Conservation (phyloP, 2,329 filamentous ascomycete species). For the Chaetomiaceae sp. region DNA sequence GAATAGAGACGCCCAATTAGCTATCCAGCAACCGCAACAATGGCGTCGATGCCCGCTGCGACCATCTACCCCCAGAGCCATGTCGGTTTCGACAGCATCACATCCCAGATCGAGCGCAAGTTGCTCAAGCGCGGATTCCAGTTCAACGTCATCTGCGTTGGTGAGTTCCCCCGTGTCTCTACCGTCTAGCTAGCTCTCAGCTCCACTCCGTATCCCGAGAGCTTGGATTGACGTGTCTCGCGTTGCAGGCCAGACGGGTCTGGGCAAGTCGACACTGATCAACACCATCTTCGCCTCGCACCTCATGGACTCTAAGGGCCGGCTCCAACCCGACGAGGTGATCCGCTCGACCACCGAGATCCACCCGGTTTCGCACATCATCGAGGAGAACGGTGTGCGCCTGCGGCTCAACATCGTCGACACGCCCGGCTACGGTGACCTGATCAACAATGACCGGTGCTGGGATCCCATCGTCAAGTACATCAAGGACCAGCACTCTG, state of each 20-base stretch:
- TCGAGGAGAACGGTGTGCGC: slow-evolving; percentile 98
- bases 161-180: slow-evolving; percentile 53
- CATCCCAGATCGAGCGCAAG: slow-evolving; percentile 98
- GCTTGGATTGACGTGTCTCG: slow-evolving; percentile 32
- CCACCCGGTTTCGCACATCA: slow-evolving; percentile 95
- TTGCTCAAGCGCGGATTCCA: slow-evolving; percentile 99
- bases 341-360: slow-evolving; percentile 97
- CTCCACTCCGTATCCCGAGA: slow-evolving; percentile 9
- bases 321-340: slow-evolving; percentile 84
- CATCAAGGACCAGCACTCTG: slow-evolving; percentile 99
- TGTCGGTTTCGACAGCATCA: slow-evolving; percentile 99
- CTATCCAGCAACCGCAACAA: slow-evolving; percentile 36
- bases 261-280: slow-evolving; percentile 98
- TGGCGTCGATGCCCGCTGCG: slow-evolving; percentile 61
- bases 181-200: slow-evolving; percentile 1
- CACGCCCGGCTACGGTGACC: slow-evolving; percentile 94
- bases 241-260: slow-evolving; percentile 82
- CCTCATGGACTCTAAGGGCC: slow-evolving; percentile 97
- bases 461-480: slow-evolving; percentile 99
- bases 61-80: slow-evolving; percentile 90
- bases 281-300: slow-evolving; percentile 99
- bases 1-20: slow-evolving; percentile 27
- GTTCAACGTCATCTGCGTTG: slow-evolving; percentile 99
- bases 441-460: slow-evolving; percentile 99
- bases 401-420: slow-evolving; percentile 98